Percentiles rank a stretch among this genome's conserved stretches.
Conservation (phyloP, 768 basidiomycete genomes). For the Podaxis sp. region DNA sequence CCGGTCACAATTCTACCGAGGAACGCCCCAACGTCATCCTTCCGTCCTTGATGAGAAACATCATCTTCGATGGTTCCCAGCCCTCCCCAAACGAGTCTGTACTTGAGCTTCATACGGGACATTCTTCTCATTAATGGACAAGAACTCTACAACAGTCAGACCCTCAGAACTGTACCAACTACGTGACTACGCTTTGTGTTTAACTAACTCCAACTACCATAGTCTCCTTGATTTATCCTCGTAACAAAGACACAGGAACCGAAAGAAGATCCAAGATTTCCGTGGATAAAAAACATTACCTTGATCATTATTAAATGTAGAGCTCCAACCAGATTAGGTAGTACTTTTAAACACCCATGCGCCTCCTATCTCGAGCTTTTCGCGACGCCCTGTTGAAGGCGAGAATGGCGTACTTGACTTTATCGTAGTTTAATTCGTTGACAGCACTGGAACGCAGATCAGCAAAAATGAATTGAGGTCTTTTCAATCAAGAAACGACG, state of each 20-base stretch:
- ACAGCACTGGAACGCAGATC: slow-evolving; percentile 50
- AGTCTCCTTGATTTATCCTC: neutral
- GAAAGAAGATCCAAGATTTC: neutral
- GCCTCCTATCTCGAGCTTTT: slow-evolving; percentile 68
- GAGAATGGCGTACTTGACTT: slow-evolving; percentile 79
- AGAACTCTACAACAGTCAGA: neutral
- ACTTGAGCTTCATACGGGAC: neutral
- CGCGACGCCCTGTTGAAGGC: slow-evolving; percentile 70
- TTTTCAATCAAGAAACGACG: slow-evolving; percentile 28
- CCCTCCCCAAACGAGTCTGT: neutral
- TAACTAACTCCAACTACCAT: neutral
- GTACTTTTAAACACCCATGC: slow-evolving; percentile 36
- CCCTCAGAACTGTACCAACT: neutral
- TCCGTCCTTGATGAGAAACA: neutral
- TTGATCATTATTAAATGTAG: slow-evolving; percentile 13
- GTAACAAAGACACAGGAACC: neutral
- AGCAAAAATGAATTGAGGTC: slow-evolving; percentile 16
- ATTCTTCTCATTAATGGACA: neutral
- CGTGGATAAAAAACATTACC: slow-evolving; percentile 15
- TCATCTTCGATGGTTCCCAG: neutral
- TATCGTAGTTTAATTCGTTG: slow-evolving; percentile 65
- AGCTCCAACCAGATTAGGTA: slow-evolving; percentile 19
- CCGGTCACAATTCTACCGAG: neutral
- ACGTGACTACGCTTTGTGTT: neutral
- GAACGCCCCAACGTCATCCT: slow-evolving; percentile 4